Base-by-base conservation (phyloP, 1,284 basidiomycete species). In the Trichosporon asahii region DNA sequence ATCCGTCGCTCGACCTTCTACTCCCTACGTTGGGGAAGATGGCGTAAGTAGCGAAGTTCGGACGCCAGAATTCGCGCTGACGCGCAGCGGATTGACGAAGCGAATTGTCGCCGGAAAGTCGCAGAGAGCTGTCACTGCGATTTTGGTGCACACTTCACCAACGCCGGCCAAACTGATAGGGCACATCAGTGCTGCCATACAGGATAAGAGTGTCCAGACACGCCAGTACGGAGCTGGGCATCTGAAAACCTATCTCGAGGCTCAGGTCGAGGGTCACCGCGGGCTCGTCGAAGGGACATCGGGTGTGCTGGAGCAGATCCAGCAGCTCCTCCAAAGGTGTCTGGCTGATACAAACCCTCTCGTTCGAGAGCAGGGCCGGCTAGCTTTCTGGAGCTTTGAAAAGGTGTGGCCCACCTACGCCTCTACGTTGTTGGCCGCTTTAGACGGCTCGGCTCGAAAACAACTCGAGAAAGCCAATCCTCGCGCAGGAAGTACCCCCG, bases 81-180 rank as follows among this genome's bases (percentile, higher is more conserved):
- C 11, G 69, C 7, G 33, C 66, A 74, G 73, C 1, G 72, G 90
- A 7, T 90, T 93, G 71, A 98, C 96, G n/a, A 99, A 99, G 84
- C 97, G 95, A 80, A 90, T 98, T 63, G 89, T 91, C 37, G 94
- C 92, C 12, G 90, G 93, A 69, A 90, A 91, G 68, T 93, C 95
- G 0, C 97, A 98, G 80, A 85, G 87, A 6, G 87, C 89, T 0
- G 87, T 92, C 1, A 86, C 88, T 0, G 85, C 87, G 4, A 87
- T 98, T 72, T 88, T 99, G 44, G 85, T 85, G 9, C 84, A 91
- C 75, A 88, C 90, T 0, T 90, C 91, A 1, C 86, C 89, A 65
- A 90, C 90, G 68, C 89, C 91, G n/a, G 88, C 91, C 31, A 81
- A 87, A 8, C 82, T 92, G 67, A 80, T 96, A 3, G 87, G 91